These are phyloP conservation scores for Alternaria tenuissima DNA, from an alignment of 2,329 filamentous ascomycete species.

Conservation along the genomic window DNA sequence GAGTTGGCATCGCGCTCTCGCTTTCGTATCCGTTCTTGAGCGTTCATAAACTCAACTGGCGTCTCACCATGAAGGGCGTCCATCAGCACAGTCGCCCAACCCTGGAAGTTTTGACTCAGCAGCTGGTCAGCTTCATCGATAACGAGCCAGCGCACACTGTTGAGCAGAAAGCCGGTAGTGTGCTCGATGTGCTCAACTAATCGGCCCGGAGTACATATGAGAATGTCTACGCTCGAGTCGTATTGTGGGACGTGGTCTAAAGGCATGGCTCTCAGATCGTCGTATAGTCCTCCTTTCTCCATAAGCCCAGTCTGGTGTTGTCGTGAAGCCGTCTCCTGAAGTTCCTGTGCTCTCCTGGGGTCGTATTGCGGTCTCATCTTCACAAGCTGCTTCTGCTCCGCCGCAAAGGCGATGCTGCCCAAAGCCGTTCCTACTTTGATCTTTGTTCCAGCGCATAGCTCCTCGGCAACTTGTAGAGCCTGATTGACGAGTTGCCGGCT, in stretches of 20 bases:
- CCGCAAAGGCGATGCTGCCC: slow-evolving; percentile 77
- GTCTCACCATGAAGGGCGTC: slow-evolving; percentile 63
- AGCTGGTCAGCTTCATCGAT: slow-evolving; percentile 95
- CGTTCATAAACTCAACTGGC: slow-evolving; percentile 55
- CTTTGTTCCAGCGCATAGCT: slow-evolving; percentile 74
- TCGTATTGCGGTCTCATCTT: slow-evolving; percentile 69
- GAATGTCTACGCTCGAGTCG: slow-evolving; percentile 79
- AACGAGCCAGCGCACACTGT: slow-evolving; percentile 84
- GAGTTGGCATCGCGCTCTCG: slow-evolving; percentile 43
- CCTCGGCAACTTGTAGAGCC: slow-evolving; percentile 78
- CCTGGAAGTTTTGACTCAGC: slow-evolving; percentile 89
- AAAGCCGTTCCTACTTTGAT: slow-evolving; percentile 83
- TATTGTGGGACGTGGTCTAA: slow-evolving; percentile 71
- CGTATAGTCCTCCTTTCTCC: slow-evolving; percentile 48
- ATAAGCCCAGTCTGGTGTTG: slow-evolving; percentile 43
- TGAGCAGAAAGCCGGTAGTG: slow-evolving; percentile 81
- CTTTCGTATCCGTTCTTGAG: slow-evolving; percentile 63
- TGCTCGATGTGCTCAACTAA: slow-evolving; percentile 89
- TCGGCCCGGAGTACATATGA: slow-evolving; percentile 90
- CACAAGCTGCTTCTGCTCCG: slow-evolving; percentile 69
- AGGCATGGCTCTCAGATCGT: slow-evolving; percentile 54
- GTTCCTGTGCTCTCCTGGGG: slow-evolving; percentile 63
- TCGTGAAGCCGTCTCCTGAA: slow-evolving; percentile 53
- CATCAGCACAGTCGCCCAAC: slow-evolving; percentile 81
- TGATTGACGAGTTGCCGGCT: slow-evolving; percentile 91